Evolutionary conservation across 441 rosid genomes (phyloP).

Genomic region (Capsella rubella): DNA sequence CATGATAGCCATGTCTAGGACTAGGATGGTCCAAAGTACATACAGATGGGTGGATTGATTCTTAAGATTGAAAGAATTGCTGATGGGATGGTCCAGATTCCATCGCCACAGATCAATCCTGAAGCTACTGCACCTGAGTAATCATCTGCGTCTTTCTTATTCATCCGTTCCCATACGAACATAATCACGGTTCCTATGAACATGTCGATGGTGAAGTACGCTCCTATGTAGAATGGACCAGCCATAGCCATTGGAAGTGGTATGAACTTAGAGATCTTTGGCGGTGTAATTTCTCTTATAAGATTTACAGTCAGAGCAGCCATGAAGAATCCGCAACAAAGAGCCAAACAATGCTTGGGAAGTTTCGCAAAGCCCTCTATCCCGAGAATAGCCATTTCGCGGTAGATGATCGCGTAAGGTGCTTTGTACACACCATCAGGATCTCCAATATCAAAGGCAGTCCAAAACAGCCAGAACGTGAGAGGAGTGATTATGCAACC

Average conservation of each 20-base stretch:
- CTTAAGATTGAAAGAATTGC: constrained; percentile 71
- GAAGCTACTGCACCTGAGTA: constrained; percentile 72
- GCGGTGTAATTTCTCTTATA: constrained; percentile 57
- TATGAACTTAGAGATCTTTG: constrained; percentile 55
- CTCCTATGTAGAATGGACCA: constrained; percentile 72
- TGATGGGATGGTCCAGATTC: constrained; percentile 76
- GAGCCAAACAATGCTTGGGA: constrained; percentile 64
- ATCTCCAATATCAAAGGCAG: constrained; percentile 73
- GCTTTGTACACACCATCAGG: constrained; percentile 79
- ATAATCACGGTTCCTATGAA: constrained; percentile 67
- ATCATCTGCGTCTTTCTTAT: constrained; percentile 61
- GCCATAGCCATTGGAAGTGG: constrained; percentile 87
- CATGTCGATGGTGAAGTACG: constrained; percentile 78
- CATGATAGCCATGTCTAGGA: background rate
- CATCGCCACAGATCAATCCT: constrained; percentile 75
- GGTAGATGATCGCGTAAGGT: constrained; percentile 72
- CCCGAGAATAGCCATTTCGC: constrained; percentile 83
- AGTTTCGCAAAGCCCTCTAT: constrained; percentile 68
- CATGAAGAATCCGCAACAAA: constrained; percentile 67
- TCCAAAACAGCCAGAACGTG: constrained; percentile 86
- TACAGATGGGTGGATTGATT: constrained; percentile 78
- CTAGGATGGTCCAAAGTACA: constrained; percentile 68
- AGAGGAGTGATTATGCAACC: constrained; percentile 83
- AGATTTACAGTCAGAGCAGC: constrained; percentile 64
- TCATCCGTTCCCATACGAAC: constrained; percentile 65